Evolutionary conservation across 805 yeast species (phyloP).

Genomic region (Yamadazyma paraphyllophila): DNA sequence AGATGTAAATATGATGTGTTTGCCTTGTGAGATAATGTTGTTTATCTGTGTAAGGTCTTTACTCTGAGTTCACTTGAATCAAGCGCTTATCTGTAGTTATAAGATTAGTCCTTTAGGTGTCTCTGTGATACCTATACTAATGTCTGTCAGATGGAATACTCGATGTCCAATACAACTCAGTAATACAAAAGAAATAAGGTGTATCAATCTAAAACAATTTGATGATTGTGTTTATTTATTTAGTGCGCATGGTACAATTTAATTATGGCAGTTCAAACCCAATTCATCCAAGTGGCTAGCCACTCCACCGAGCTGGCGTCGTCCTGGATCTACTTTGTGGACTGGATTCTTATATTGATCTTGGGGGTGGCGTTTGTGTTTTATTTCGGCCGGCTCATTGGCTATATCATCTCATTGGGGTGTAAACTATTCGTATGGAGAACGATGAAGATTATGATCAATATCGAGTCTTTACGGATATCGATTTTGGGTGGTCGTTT

Average conservation of each 20-base stretch:
- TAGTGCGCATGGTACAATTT: constrained; percentile 11
- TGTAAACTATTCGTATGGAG: constrained; percentile 64
- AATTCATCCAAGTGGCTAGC: constrained; percentile 25
- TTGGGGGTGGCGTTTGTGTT: constrained; percentile 65
- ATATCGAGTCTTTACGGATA: constrained; percentile 70
- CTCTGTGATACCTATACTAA: too few species aligned
- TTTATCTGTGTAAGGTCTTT: too few species aligned
- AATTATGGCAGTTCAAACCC: constrained; percentile 21
- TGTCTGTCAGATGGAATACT: too few species aligned
- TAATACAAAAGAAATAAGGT: background rate
- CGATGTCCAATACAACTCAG: too few species aligned
- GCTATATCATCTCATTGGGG: constrained; percentile 51
- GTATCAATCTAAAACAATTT: too few species aligned
- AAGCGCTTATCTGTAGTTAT: too few species aligned
- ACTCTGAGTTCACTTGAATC: too few species aligned
- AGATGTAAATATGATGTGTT: too few species aligned
- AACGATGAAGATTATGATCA: constrained; percentile 52
- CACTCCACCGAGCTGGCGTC: constrained; percentile 23
- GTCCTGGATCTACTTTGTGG: constrained; percentile 71
- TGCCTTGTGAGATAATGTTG: too few species aligned
- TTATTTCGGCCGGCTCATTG: constrained; percentile 73
- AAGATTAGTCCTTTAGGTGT: too few species aligned
- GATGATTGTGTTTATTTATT: background rate
- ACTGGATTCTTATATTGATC: constrained; percentile 72
- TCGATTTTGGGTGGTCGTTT: constrained; percentile 82